Conservation (phyloP, 306 rosid genomes). For the Betula pendula region DNA sequence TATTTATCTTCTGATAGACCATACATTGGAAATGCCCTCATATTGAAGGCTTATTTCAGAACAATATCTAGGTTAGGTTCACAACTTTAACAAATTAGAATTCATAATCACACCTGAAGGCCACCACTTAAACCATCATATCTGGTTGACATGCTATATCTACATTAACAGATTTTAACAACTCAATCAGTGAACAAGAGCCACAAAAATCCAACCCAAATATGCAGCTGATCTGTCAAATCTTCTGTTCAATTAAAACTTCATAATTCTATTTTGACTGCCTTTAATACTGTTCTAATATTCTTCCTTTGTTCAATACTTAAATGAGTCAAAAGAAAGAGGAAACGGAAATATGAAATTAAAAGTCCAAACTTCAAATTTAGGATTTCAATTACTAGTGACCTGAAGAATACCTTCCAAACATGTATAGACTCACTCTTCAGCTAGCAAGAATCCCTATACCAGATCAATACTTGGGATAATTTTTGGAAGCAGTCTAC, state of each 20-base stretch:
- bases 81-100: no score
- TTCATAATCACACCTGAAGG: not conserved
- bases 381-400: slow-evolving; percentile 9
- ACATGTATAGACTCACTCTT: slow-evolving; percentile 29
- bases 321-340: not conserved
- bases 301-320: not conserved
- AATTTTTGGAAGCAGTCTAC: slow-evolving; percentile 66
- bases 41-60: not conserved
- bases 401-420: slow-evolving; percentile 42
- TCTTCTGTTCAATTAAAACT: not conserved
- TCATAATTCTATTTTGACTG: not conserved
- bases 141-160: not conserved
- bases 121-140: not conserved
- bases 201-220: not conserved
- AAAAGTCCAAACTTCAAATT: slow-evolving; percentile 7
- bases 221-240: not conserved
- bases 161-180: not conserved
- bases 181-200: not conserved
- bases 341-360: not conserved
- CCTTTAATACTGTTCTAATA: not conserved
- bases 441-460: slow-evolving; percentile 35
- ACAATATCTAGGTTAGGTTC: not conserved
- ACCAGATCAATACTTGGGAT: slow-evolving; percentile 68
- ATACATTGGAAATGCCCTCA: not conserved
- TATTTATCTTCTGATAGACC: not conserved